Evolutionary conservation across 805 yeast genomes (phyloP).

Genomic region (Yueomyces sp.): DNA sequence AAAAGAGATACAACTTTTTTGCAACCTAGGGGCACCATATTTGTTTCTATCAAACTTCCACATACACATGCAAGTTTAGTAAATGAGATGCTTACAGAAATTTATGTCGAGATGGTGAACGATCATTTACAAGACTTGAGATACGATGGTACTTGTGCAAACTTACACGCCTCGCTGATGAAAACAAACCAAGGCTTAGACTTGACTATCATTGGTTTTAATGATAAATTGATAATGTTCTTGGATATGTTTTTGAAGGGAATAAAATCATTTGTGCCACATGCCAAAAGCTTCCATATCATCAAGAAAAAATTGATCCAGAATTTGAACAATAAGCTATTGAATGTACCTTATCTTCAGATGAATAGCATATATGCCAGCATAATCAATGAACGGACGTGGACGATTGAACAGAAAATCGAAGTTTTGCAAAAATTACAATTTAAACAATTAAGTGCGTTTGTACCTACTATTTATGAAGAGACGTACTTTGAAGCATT

Average conservation of each 20-base stretch:
- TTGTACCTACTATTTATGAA: conserved; percentile 38
- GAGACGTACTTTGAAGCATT: conserved; percentile 58
- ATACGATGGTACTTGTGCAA: conserved; percentile 78
- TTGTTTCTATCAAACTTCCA: conserved; percentile 53
- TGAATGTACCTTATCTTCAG: conserved; percentile 66
- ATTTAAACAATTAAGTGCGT: conserved; percentile 37
- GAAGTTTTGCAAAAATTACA: conserved; percentile 31
- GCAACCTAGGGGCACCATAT: conserved; percentile 74
- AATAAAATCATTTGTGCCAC: conserved; percentile 36
- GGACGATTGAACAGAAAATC: conserved; percentile 50
- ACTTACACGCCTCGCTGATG: conserved; percentile 44
- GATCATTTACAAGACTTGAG: conserved; percentile 60
- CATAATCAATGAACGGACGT: conserved; percentile 59
- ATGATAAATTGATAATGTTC: conserved; percentile 61
- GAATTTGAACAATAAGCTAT: conserved; percentile 55
- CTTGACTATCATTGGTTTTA: conserved; percentile 63
- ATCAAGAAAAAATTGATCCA: conserved; percentile 51
- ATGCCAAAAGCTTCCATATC: conserved; percentile 47
- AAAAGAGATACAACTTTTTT: conserved; percentile 82
- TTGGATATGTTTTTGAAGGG: conserved; percentile 46
- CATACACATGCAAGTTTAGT: conserved; percentile 43
- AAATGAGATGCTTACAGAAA: conserved; percentile 41
- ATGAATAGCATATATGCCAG: conserved; percentile 48
- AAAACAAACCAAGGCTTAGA: conserved; percentile 59
- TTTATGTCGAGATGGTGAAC: conserved; percentile 57